Evolutionary conservation across 148 eudicot species (phyloP), one percentile per base, ranked within the genome.

Genomic region (Nepenthes gracilis): DNA sequence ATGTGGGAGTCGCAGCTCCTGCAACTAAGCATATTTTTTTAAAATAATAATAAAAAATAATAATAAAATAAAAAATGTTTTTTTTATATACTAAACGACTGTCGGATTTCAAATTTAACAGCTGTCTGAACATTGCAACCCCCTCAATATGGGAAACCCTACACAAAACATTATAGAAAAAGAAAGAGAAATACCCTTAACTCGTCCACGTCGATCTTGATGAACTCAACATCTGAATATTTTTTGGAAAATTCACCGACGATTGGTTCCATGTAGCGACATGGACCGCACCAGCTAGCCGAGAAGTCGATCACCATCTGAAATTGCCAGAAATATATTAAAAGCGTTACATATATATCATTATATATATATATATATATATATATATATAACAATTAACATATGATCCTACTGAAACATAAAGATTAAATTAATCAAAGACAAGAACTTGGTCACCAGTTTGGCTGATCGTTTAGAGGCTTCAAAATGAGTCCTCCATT

Each of bases 401-500:
- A 62, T 34, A 23, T 23, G 23, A 23, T 23, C 23, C 23, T 23
- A 23, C 23, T 10, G 43, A 15, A 2, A 7, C 32, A 47, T 32
- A 33, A 47, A 34, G 4, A 43, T 32, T 14, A 12, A 55, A 32
- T 5, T 9, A 55, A 55, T 9, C 23, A 23, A 23, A 23, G 14
- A 55, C 14, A 35, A 2, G 35, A 55, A 55, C 11, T 5, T 12
- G 11, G 12, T 67, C 47, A 84, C 96, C 82, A 89, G 77, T 70
- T 85, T 85, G 67, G 67, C 50, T 9, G 87, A 76, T 36, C 51
- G 56, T 59, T 73, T 84, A 14, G 84, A 74, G 66, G 76, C 70
- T 63, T 80, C 80, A 43, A 77, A 80, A 68, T 70, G 75, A 36
- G 62, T 70, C 63, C 57, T 80, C 95, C 95, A 87, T 67, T 59